Base-by-base conservation (phyloP, 2,329 filamentous ascomycete genomes). In the Coniochaeta sp. region DNA sequence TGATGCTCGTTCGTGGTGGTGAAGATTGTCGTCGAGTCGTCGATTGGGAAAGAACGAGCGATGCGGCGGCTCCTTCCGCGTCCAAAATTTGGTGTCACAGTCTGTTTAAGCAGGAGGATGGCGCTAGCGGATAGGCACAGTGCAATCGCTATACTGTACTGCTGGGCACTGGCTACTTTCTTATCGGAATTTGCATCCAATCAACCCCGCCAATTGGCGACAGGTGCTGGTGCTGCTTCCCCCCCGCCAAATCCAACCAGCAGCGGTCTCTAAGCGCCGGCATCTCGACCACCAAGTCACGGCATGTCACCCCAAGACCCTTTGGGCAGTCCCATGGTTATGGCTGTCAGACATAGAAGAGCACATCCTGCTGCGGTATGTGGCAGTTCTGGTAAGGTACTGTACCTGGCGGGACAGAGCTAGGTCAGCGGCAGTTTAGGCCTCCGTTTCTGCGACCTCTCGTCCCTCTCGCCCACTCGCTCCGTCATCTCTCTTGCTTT, bases 61-160 rank as follows among this genome's bases (percentile, higher is more conserved):
- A 26, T 32, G 8, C 54, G 54, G 54, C 54, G 54, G 54, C 54
- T 56, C 54, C 54, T 56, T 56, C 54, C 54, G 54, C 38, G 19
- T 34, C 34, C 54, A 36, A 56, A 56, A 36, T 34, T 34, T 56
- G 30, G 54, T 22, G 54, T 38, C 54, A 34, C 54, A 22, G 34
- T 56, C 12, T 22, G 54, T 28, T 52, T 52, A 28, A n/a, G 24
- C 8, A 22, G n/a, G 19, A 3, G 2, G 10, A 14, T 24, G 10
- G 19, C 10, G 14, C 42, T 47, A 47, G 42, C 17, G n/a, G 38
- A 42, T 42, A 47, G 22, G 42, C 42, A 44, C 3, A 36, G 9
- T 8, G 22, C 19, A 26, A 22, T 47, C 42, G 42, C 19, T 19
- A n/a, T n/a, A n/a, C n/a, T n/a, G n/a, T n/a, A n/a, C n/a, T n/a